These are phyloP conservation scores for Trypanosoma avium DNA, from an alignment of 208 protist genomes.

Conservation along the genomic window DNA sequence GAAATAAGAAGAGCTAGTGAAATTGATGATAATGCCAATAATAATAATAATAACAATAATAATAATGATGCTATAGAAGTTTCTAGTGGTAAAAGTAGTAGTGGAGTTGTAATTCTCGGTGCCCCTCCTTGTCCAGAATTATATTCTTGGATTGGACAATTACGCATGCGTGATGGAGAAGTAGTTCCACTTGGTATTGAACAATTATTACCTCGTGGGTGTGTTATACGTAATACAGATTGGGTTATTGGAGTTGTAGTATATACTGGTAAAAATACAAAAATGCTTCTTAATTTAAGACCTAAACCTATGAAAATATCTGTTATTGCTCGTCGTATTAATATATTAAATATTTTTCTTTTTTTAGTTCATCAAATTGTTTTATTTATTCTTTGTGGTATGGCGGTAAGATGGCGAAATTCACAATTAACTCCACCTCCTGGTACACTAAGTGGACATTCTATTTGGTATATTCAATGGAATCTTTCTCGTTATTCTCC, in stretches of 20 bases:
- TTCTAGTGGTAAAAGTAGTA: background rate
- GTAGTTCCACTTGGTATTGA: conserved; percentile 71
- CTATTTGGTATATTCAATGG: conserved; percentile 77
- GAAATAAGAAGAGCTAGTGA: no score
- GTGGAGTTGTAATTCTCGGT: conserved; percentile 50
- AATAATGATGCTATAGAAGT: background rate
- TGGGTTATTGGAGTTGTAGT: conserved; percentile 82
- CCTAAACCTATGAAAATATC: conserved; percentile 63
- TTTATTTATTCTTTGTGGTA: conserved; percentile 53
- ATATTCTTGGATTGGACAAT: conserved; percentile 67
- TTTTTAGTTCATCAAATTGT: conserved; percentile 65
- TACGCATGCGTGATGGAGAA: conserved; percentile 48
- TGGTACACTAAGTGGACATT: conserved; percentile 25
- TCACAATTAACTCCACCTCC: conserved; percentile 26
- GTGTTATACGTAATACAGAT: conserved; percentile 87
- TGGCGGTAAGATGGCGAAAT: conserved; percentile 48
- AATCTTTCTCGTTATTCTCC: conserved; percentile 43
- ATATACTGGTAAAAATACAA: conserved; percentile 89
- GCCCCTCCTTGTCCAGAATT: conserved; percentile 62
- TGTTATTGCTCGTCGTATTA: conserved; percentile 62
- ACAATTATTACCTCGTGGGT: conserved; percentile 87
- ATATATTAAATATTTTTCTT: conserved; percentile 77
- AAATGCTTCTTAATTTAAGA: conserved; percentile 84
- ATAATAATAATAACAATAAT: background rate
- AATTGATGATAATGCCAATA: no score